phyloP scores from a whole-genome alignment of 768 basidiomycete genomes.

The Phylloporus sp. region DNA sequence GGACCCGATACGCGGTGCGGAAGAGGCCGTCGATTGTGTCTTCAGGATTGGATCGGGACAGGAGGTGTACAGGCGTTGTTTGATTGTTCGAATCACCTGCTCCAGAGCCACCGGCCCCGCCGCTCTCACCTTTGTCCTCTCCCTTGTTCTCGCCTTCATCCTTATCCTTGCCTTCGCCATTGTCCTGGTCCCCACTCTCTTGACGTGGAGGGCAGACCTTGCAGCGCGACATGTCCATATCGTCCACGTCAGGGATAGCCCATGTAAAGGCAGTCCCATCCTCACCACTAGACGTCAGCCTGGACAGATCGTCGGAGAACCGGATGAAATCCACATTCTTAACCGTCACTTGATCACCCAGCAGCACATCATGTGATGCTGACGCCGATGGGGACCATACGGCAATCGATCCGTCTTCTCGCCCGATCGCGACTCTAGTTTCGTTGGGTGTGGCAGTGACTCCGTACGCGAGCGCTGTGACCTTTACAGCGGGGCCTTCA shows the following conservation, averaged over 20 bases:
- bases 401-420: background rate
- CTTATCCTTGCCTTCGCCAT: background rate
- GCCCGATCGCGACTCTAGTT: slow-evolving; percentile 5
- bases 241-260: slow-evolving; percentile 2
- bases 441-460: background rate
- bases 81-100: background rate
- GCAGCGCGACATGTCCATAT: background rate
- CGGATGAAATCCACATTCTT: slow-evolving; percentile 4
- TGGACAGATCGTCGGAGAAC: slow-evolving; percentile 9
- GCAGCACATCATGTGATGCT: slow-evolving; percentile 6
- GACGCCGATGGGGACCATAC: slow-evolving; percentile 17
- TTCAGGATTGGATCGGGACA: slow-evolving; percentile 6
- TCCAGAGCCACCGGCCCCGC: background rate
- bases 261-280: slow-evolving; percentile 9
- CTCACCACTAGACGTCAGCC: slow-evolving; percentile 9
- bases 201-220: background rate
- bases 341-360: slow-evolving; percentile 1
- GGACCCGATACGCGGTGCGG: slow-evolving; percentile 11
- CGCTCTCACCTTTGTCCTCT: background rate
- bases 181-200: background rate
- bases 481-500: background rate
- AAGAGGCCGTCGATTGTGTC: slow-evolving; percentile 5
- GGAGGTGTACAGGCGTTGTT: background rate
- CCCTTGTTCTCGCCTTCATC: background rate
- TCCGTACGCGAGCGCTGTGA: slow-evolving; percentile 17